Evolutionary conservation across 2,329 filamentous ascomycete species (phyloP).

Genomic region (Fusarium domesticum): DNA sequence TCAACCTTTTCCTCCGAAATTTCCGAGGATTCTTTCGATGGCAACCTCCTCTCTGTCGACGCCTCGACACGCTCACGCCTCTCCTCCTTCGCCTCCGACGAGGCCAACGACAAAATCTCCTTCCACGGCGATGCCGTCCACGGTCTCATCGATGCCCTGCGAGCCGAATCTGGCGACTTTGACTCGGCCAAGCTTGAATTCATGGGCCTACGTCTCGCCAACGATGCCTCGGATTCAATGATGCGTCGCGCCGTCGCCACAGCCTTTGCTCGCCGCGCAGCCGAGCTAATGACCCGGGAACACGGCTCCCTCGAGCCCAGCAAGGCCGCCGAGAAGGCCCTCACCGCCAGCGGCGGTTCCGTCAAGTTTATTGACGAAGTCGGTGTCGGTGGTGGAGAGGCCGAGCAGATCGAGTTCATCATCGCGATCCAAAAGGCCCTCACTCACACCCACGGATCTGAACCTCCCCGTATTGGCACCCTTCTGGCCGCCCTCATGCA

Average conservation of each 20-base stretch:
- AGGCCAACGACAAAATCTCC: slow-evolving; percentile 54
- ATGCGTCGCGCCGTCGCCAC: slow-evolving; percentile 83
- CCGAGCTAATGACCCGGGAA: slow-evolving; percentile 59
- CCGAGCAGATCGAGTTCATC: slow-evolving; percentile 84
- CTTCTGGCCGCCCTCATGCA: slow-evolving; percentile 78
- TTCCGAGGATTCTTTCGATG: slow-evolving; percentile 63
- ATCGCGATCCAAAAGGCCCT: slow-evolving; percentile 80
- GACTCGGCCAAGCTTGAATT: slow-evolving; percentile 84
- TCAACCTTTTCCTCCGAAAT: slow-evolving; percentile 63
- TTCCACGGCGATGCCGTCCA: slow-evolving; percentile 88
- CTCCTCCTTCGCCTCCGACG: slow-evolving; percentile 70
- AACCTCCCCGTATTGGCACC: slow-evolving; percentile 48
- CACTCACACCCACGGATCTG: slow-evolving; percentile 59
- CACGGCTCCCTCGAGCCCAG: slow-evolving; percentile 54
- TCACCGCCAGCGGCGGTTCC: slow-evolving; percentile 54
- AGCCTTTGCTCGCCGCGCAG: slow-evolving; percentile 78
- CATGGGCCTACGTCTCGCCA: slow-evolving; percentile 85
- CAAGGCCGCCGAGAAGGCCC: slow-evolving; percentile 62
- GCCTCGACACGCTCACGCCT: slow-evolving; percentile 59
- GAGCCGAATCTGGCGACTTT: slow-evolving; percentile 72
- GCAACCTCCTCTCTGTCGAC: slow-evolving; percentile 50
- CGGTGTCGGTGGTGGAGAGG: slow-evolving; percentile 60
- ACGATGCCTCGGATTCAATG: slow-evolving; percentile 84
- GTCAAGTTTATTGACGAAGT: slow-evolving; percentile 57
- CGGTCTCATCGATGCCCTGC: slow-evolving; percentile 82